A percentile compares a stretch with the other conserved stretches of the same genome.
phyloP scores from a whole-genome alignment of 345 rosid species.

The Garcia nutans region DNA sequence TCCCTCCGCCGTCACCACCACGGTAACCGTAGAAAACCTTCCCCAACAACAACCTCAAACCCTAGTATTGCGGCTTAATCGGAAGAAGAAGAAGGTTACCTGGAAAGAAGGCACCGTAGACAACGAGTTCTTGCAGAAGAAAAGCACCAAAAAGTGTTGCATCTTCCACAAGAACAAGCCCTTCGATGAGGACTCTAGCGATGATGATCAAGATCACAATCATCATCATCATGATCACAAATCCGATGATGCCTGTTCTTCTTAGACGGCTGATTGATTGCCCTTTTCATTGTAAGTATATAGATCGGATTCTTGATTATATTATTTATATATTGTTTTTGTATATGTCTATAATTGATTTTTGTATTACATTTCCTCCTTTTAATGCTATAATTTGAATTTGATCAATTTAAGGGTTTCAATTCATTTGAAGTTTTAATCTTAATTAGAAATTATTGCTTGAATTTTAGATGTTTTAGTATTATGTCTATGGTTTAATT shows the following conservation, averaged over 20 bases:
- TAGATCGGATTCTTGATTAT: too few species aligned
- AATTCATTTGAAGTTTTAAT: background rate
- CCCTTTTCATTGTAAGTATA: background rate
- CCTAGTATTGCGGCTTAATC: constrained; percentile 60
- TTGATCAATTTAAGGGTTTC: background rate
- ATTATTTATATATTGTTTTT: too few species aligned
- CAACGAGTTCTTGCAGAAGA: constrained; percentile 95
- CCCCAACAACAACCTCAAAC: constrained; percentile 39
- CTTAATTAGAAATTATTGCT: background rate
- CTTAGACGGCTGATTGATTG: constrained; percentile 5
- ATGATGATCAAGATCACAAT: constrained; percentile 51
- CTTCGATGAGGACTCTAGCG: constrained; percentile 86
- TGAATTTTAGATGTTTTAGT: background rate
- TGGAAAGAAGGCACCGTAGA: constrained; percentile 97
- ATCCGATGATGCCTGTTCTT: constrained; percentile 26
- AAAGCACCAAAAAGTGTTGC: constrained; percentile 96
- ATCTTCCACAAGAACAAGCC: constrained; percentile 92
- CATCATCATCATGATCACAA: constrained; percentile 20
- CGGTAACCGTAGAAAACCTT: constrained; percentile 48
- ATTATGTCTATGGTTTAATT: background rate
- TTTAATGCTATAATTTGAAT: too few species aligned
- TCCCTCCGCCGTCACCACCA: constrained; percentile 37
- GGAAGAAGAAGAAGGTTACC: constrained; percentile 81
- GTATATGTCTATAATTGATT: too few species aligned
- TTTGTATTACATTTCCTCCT: too few species aligned